Base-by-base conservation (phyloP, 257 asterid species). In the Solanum sejunctum region DNA sequence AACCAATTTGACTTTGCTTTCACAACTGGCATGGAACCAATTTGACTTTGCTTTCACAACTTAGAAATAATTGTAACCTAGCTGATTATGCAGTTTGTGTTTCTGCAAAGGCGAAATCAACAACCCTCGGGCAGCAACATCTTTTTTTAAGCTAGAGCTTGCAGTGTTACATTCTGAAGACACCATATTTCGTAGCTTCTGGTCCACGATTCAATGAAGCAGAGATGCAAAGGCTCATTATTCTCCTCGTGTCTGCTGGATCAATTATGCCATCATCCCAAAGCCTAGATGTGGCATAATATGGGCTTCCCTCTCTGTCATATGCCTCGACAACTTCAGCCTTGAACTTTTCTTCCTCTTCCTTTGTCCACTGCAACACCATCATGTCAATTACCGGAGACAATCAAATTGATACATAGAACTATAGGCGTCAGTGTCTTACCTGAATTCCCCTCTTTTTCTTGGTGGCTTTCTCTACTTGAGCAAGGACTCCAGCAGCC, bases 241-340 rank as follows among this genome's bases (percentile, higher is more conserved):
- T 77, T 86, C 90, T 97, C 81, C 99, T 94, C 13, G 99, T 97
- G 83, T 96, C 98, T 28, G 97, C 97, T 13, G 99, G 99, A 85
- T 96, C 99, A 39, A 96, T 95, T 26, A 96, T 89, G 12, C 99
- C 99, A 20, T 96, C 99, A 51, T 96, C 99, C 99, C 99, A 96
- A 78, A 96, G 98, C 87, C 99, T 91, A 1, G 98, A 94, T 10
- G 98, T 95, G 16, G 99, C 95, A 88, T 95, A 95, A 85, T 93
- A 93, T 32, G 98, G 94, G 81, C 94, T 92, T 57, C 98, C 97
- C 85, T 96, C 99, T 87, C 91, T 91, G 11, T 96, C 98, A 82
- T 93, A 96, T 21, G 98, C 98, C 88, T 92, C 95, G 83, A 87
- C 92, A 5, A 96, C 98, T 80, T 88, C 89, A 1, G 94, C 91